phyloP scores from a whole-genome alignment of 352 stramenopile species.

The Phytophthora pseudosyringae region DNA sequence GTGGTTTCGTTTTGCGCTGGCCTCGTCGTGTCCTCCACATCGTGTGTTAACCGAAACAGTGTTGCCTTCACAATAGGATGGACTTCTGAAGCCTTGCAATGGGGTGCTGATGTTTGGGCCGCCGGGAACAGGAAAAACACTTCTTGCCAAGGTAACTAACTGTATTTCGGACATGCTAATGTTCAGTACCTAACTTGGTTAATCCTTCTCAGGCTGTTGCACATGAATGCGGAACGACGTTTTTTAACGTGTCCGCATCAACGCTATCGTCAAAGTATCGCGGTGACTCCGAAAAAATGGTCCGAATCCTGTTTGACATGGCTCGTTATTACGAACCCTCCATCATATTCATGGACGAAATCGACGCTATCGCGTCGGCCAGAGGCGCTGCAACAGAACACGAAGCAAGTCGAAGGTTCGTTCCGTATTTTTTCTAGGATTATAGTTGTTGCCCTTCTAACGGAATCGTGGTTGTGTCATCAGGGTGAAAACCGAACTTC shows the following conservation, averaged over 20 bases:
- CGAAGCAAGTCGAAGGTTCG: conserved; percentile 80
- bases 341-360: conserved; percentile 99
- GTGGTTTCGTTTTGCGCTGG: neutral
- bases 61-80: conserved; percentile 48
- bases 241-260: conserved; percentile 97
- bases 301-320: conserved; percentile 98
- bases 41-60: conserved; percentile 1
- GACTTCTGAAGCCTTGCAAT: conserved; percentile 80
- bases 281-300: conserved; percentile 96
- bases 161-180: neutral
- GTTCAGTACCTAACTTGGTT: neutral
- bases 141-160: conserved; percentile 72
- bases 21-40: neutral
- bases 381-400: conserved; percentile 82
- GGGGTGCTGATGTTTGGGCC: conserved; percentile 89
- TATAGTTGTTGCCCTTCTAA: conserved; percentile 5
- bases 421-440: neutral
- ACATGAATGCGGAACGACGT: conserved; percentile 96
- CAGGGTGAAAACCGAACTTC: conserved; percentile 97
- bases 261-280: conserved; percentile 94
- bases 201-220: conserved; percentile 72
- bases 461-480: neutral
- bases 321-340: conserved; percentile 96
- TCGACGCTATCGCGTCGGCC: conserved; percentile 92
- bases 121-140: conserved; percentile 91